phyloP scores from a whole-genome alignment of 257 asterid species.

The Nicotiana otophora region DNA sequence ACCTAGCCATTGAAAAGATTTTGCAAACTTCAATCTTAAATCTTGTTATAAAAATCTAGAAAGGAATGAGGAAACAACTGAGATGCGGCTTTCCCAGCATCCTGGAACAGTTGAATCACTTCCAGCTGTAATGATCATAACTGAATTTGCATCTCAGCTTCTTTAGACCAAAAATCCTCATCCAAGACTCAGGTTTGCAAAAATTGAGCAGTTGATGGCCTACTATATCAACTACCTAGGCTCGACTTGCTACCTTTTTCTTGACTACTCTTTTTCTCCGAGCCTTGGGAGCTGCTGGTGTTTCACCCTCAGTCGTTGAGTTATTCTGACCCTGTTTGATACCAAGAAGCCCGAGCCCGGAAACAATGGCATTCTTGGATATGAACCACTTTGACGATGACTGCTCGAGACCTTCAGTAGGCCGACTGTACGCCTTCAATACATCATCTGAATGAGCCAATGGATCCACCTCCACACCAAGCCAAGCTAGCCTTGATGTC shows the following conservation, averaged over 20 bases:
- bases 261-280: slow-evolving; percentile 76
- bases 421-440: slow-evolving; percentile 74
- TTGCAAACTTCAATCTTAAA: background rate
- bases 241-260: slow-evolving; percentile 70
- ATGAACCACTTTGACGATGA: slow-evolving; percentile 90
- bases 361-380: slow-evolving; percentile 73
- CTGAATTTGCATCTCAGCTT: background rate
- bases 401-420: slow-evolving; percentile 48
- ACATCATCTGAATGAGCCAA: slow-evolving; percentile 71
- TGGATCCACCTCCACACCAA: slow-evolving; percentile 88
- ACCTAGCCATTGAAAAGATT: background rate
- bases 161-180: background rate
- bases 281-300: slow-evolving; percentile 52
- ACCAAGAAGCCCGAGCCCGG: slow-evolving; percentile 93
- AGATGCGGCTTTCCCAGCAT: background rate
- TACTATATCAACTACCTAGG: background rate
- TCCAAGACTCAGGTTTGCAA: slow-evolving; percentile 20
- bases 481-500: slow-evolving; percentile 85
- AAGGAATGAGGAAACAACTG: background rate
- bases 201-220: slow-evolving; percentile 33
- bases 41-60: background rate
- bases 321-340: slow-evolving; percentile 50
- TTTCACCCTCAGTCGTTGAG: slow-evolving; percentile 36
- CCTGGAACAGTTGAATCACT: background rate
- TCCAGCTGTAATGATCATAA: background rate